These are phyloP conservation scores for Aspergillus luchuensis DNA, from an alignment of 2,329 filamentous ascomycete genomes.

Conservation along the genomic window DNA sequence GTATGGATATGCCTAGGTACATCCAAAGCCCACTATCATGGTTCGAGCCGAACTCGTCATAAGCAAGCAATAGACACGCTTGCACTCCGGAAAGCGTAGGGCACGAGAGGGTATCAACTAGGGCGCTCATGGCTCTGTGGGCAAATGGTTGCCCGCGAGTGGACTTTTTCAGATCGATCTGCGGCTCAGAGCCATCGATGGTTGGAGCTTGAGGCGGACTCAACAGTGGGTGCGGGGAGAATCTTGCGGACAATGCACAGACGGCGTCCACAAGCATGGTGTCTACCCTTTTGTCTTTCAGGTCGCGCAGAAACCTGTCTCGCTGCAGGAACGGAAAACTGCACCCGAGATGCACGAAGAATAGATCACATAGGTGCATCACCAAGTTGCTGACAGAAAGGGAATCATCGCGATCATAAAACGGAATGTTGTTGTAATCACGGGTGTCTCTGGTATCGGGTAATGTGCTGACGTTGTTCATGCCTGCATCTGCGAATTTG, in stretches of 20 bases:
- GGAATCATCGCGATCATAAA: conserved; percentile 73
- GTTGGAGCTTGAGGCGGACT: conserved; percentile 55
- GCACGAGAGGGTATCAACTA: conserved; percentile 79
- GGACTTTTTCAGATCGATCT: conserved; percentile 49
- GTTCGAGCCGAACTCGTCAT: conserved; percentile 84
- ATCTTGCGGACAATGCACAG: conserved; percentile 78
- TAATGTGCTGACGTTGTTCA: conserved; percentile 22
- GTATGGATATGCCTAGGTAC: conserved; percentile 85
- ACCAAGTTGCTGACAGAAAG: conserved; percentile 74
- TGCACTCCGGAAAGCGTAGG: conserved; percentile 83
- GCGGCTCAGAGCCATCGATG: conserved; percentile 43
- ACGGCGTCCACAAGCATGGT: conserved; percentile 84
- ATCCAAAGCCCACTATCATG: conserved; percentile 92
- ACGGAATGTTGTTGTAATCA: conserved; percentile 56
- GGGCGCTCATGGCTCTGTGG: conserved; percentile 77
- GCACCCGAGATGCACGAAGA: conserved; percentile 80
- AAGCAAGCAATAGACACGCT: conserved; percentile 79
- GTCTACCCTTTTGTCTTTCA: conserved; percentile 79
- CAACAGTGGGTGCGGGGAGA: conserved; percentile 64
- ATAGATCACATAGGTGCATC: conserved; percentile 73
- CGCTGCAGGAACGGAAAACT: conserved; percentile 81
- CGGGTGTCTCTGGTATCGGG: conserved; percentile 32
- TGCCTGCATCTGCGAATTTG: conserved; percentile 24
- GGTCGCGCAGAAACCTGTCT: conserved; percentile 70
- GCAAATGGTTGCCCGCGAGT: conserved; percentile 78